Evolutionary conservation across 257 asterid genomes (phyloP).

Genomic region (Striga asiatica): DNA sequence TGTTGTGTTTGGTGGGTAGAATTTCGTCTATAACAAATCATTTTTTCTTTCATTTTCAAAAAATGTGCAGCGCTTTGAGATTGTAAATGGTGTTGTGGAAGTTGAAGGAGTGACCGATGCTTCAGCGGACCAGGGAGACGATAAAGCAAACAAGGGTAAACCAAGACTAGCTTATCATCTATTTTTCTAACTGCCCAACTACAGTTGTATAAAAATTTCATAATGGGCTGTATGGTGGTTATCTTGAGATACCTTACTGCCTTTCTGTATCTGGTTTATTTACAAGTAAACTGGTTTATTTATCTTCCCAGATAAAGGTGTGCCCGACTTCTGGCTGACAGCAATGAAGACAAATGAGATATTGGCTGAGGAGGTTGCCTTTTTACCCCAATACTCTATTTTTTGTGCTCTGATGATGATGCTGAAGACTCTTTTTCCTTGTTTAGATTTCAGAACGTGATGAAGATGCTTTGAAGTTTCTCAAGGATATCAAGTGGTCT

Average conservation of each 20-base stretch:
- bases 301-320: slow-evolving; percentile 47
- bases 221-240: no score
- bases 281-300: no score
- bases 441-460: slow-evolving; percentile 78
- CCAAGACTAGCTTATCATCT: no score
- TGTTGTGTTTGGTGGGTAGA: no score
- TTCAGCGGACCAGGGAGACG: slow-evolving; percentile 14
- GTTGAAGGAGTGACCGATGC: slow-evolving; percentile 26
- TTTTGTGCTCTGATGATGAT: not conserved
- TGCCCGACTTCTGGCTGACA: slow-evolving; percentile 73
- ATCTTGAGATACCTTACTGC: no score
- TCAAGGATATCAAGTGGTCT: slow-evolving; percentile 68
- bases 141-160: no score
- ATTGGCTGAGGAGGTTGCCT: slow-evolving; percentile 59
- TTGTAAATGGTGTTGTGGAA: slow-evolving; percentile 36
- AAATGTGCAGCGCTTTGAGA: slow-evolving; percentile 40
- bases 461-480: slow-evolving; percentile 62
- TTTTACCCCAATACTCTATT: not conserved
- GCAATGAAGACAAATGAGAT: slow-evolving; percentile 74
- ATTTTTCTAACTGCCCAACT: no score
- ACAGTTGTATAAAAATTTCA: no score
- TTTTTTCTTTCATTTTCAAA: no score
- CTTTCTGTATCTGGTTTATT: no score
- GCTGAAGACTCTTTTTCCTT: no score
- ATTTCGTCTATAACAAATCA: no score